Evolutionary conservation across 1,139 yeast genomes (phyloP).

Genomic region (Saccharomyces uvarum): DNA sequence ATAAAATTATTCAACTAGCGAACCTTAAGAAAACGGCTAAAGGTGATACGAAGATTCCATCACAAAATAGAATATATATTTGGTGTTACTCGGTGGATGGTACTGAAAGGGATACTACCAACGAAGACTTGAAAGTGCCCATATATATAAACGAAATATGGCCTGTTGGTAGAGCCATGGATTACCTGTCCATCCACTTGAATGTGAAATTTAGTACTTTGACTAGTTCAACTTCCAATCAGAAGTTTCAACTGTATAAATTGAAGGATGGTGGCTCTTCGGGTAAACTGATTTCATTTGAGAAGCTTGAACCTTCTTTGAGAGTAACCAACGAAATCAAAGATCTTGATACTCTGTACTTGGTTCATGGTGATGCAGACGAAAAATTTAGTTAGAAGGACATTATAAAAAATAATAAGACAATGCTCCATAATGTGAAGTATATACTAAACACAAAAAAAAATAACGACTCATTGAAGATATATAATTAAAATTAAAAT

Average conservation of each 20-base stretch:
- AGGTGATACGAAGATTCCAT: constrained; percentile 58
- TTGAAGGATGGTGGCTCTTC: constrained; percentile 17
- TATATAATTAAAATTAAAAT: not conserved
- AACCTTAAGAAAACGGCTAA: constrained; percentile 47
- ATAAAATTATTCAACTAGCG: constrained; percentile 35
- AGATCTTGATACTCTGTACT: constrained; percentile 47
- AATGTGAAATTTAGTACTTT: constrained; percentile 37
- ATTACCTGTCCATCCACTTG: constrained; percentile 52
- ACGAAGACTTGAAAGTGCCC: constrained; percentile 19
- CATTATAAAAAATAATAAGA: not conserved
- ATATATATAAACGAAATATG: constrained; percentile 37
- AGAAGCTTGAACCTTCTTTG: constrained; percentile 34
- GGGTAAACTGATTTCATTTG: constrained; percentile 25
- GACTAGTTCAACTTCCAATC: constrained; percentile 25
- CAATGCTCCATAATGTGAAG: not conserved
- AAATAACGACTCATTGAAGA: not conserved
- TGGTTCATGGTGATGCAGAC: constrained; percentile 44
- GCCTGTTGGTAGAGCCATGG: constrained; percentile 75
- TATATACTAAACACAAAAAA: not conserved
- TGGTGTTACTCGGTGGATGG: constrained; percentile 49
- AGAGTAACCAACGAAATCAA: constrained; percentile 41
- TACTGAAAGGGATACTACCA: constrained; percentile 28
- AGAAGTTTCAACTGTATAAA: constrained; percentile 29
- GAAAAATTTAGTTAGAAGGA: not conserved
- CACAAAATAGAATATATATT: constrained; percentile 52